Conservation (phyloP, 306 rosid species). For the Quercus aquifolioides region DNA sequence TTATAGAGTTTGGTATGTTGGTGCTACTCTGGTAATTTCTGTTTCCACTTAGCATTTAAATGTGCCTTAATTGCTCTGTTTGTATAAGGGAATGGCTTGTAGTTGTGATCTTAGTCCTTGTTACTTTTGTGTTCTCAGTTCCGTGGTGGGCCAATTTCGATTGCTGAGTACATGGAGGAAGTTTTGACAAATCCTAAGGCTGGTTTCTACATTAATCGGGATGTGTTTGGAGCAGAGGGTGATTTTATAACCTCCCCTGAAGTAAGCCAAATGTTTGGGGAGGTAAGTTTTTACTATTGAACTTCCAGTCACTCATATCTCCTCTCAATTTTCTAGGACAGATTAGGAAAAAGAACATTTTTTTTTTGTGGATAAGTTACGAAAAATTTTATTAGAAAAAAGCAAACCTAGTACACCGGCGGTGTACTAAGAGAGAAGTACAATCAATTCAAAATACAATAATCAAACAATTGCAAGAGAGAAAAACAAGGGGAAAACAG, state of each 20-base stretch:
- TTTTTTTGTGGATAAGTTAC: too few relatives aligned
- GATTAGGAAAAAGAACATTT: neutral
- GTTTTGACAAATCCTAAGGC: conserved; percentile 95
- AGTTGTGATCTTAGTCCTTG: neutral
- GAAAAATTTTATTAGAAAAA: too few relatives aligned
- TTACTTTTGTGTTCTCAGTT: conserved; percentile 50
- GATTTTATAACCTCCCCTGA: conserved; percentile 97
- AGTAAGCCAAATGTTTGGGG: conserved; percentile 99
- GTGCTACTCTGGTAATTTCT: too few relatives aligned
- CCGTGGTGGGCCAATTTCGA: conserved; percentile 95
- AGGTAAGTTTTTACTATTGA: conserved; percentile 33
- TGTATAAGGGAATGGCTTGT: neutral
- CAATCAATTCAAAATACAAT: too few relatives aligned
- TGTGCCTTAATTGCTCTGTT: neutral
- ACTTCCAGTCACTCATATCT: neutral
- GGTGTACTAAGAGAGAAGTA: too few relatives aligned
- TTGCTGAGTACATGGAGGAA: conserved; percentile 96
- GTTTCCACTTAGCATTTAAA: neutral
- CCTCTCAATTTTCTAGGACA: neutral
- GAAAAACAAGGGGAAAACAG: too few relatives aligned
- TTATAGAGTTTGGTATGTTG: too few relatives aligned
- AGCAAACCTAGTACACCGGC: too few relatives aligned
- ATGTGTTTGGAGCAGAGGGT: conserved; percentile 90
- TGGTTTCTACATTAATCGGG: conserved; percentile 87
- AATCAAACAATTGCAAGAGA: too few relatives aligned